Base-by-base conservation (phyloP, 225 moss, liverwort and hornwort species). In the Sphagnum tenellum region DNA sequence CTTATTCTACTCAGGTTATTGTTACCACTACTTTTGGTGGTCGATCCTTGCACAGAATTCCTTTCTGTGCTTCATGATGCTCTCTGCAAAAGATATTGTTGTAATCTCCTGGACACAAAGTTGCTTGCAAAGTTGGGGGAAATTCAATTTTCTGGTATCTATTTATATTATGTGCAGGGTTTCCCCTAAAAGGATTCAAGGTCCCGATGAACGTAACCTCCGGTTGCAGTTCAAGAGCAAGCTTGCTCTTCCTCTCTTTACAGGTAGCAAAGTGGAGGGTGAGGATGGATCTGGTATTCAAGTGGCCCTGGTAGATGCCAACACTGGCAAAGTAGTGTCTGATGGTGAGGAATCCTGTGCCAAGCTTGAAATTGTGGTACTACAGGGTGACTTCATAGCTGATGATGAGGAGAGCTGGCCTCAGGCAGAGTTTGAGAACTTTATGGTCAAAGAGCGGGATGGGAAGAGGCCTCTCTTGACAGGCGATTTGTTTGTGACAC, bases 321-420 rank as follows among this genome's bases (percentile, higher is more conserved):
- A 61, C n/a, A 75, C 75, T 0, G 81, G 81, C 3, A 74, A 78
- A 63, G 74, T 82, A 8, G 68, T 82, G 5, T 67, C 68, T 11
- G 68, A 58, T 48, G 81, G 81, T 12, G 70, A 72, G 1, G 78
- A 78, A 12, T 70, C 81, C 46, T 73, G 70, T 50, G 75, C 78
- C 2, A 82, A 82, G 56, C 67, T 82, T 64, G 81, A 82, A 58
- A 70, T 82, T 14, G 81, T 82, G 4, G 78, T 82, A n/a, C 61
- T 82, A 4, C 75, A 82, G 61, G 81, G 81, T 47, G 81, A 82
- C 47, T 82, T 82, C 66, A 73, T 75, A n/a, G 75, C 78, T 4
- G 81, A 82, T 70, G 81, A 82, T 59, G 81, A 81, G 66, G 81
- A 81, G 0, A 75, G 58, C 6, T 81, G 81, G 78, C 64, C 72